Base-by-base conservation (phyloP, 2,329 filamentous ascomycete species). In the Fusarium nisikadoi region DNA sequence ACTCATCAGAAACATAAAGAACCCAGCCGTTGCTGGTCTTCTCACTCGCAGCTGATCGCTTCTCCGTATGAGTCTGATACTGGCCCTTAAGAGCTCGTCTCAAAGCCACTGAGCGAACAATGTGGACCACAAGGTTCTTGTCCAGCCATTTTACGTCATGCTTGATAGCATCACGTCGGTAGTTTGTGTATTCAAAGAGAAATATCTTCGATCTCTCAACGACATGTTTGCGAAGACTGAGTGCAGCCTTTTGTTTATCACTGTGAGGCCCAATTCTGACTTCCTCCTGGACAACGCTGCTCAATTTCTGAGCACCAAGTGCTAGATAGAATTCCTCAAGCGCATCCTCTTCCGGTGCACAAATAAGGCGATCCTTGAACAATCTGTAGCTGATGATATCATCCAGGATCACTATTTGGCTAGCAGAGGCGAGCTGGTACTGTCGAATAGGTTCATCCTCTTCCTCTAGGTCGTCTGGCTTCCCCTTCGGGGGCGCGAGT, bases 111-210 rank as follows among this genome's bases (percentile, higher is more conserved):
- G 91, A 92, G 29, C 91, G 90, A 14, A 98, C 95, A 60, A 92
- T 88, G 72, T 93, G 87, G 6, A 99, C 93, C 0, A 84, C 86
- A 19, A 99, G 84, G 73, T 97, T 93, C 78, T 94, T 93, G 76
- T 97, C 94, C 16, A 99, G 85, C 96, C 96, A 99, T 75, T 92
- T 93, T 11, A 90, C 88, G 79, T 98, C 95, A 77, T 96, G 94
- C 73, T 92, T 92, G 77, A 99, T 91, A n/a, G 88, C 86, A 66
- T 97, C 93, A 8, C 88, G 86, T 39, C 91, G 88, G 78, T 95
- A 92, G 76, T 93, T 86, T 29, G 84, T 79, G 65, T 89, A 90
- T 70, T 91, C 95, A 77, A 98, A 92, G 33, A 99, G 85, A 80
- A 98, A 99, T 31, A 99, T 87, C 72, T 95, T 93, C 59, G 93